phyloP scores from a whole-genome alignment of 2,329 filamentous ascomycete genomes.

The Claviceps pusilla region DNA sequence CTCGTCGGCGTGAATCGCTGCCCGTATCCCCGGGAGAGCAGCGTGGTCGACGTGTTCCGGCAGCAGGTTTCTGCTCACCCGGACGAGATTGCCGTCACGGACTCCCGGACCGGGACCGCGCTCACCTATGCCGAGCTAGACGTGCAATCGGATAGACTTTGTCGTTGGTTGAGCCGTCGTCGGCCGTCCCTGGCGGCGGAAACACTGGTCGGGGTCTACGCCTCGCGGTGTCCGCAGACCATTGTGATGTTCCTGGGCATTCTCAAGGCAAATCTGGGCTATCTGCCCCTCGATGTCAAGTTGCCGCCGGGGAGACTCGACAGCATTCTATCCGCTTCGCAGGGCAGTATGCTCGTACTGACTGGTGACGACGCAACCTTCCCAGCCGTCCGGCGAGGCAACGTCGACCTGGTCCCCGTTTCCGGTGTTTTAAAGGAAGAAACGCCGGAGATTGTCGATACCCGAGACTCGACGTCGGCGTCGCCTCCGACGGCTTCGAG shows the following conservation, averaged over 20 bases:
- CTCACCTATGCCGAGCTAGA: slow-evolving; percentile 11
- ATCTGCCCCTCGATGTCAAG: slow-evolving; percentile 12
- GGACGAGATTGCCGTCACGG: slow-evolving; percentile 9
- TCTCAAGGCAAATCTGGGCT: slow-evolving; percentile 12
- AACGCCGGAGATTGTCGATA: not conserved
- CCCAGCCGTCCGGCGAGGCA: not conserved
- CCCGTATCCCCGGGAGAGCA: slow-evolving; percentile 10
- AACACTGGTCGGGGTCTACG: slow-evolving; percentile 9
- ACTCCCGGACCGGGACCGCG: not conserved
- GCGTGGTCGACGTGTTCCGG: slow-evolving; percentile 12
- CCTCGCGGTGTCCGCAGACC: slow-evolving; percentile 9
- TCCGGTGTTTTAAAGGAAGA: slow-evolving; percentile 3
- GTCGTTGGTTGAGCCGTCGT: slow-evolving; percentile 6
- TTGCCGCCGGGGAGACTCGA: slow-evolving; percentile 8
- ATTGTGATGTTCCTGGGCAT: slow-evolving; percentile 12
- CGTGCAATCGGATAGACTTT: slow-evolving; percentile 8
- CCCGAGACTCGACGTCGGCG: not conserved
- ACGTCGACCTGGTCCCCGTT: slow-evolving; percentile 7
- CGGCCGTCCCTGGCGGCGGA: slow-evolving; percentile 4
- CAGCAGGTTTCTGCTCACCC: slow-evolving; percentile 9
- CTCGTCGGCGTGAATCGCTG: slow-evolving; percentile 7
- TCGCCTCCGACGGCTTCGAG: not conserved
- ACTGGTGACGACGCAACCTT: slow-evolving; percentile 2
- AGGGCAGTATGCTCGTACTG: slow-evolving; percentile 7
- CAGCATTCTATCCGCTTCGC: slow-evolving; percentile 7